A percentile compares a stretch with the other conserved stretches of the same genome.
These are phyloP conservation scores for Pseudoscleropodium purum DNA, from an alignment of 225 moss, liverwort and hornwort species.

Conservation along the genomic window DNA sequence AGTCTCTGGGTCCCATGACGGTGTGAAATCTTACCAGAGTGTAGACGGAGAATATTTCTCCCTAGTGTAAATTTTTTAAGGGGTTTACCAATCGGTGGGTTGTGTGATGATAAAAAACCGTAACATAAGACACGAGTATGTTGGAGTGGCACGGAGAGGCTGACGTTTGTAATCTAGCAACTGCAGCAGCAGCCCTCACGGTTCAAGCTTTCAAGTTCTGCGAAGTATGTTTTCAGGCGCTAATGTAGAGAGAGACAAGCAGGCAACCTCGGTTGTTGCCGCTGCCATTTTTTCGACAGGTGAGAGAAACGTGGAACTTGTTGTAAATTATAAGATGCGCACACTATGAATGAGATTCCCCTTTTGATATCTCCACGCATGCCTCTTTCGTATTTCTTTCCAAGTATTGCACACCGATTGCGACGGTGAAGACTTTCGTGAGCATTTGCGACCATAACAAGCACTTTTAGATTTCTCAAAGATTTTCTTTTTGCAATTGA, in stretches of 20 bases:
- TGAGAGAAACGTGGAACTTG: slow-evolving; percentile 5
- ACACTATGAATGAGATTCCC: neutral
- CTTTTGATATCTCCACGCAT: neutral
- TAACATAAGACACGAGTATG: neutral
- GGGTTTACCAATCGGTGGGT: neutral
- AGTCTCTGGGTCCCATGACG: neutral
- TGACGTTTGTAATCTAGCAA: neutral
- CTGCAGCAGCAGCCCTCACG: neutral
- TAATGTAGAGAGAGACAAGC: slow-evolving; percentile 1
- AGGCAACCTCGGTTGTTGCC: neutral
- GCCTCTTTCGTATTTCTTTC: neutral
- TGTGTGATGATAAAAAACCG: neutral
- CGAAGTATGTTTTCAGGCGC: neutral
- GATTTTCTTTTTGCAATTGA: neutral
- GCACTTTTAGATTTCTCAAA: neutral
- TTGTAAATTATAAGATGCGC: slow-evolving; percentile 15
- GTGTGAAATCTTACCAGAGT: neutral
- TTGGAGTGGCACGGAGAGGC: neutral
- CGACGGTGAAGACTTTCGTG: too few relatives aligned
- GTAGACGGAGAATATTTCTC: neutral
- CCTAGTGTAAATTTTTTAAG: slow-evolving; percentile 1
- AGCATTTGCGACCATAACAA: neutral
- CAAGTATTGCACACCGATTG: neutral
- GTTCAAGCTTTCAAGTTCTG: slow-evolving; percentile 1
- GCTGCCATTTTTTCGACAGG: slow-evolving; percentile 4